Base-by-base conservation (phyloP, 2,329 filamentous ascomycete genomes). In the Sporothrix pallida region DNA sequence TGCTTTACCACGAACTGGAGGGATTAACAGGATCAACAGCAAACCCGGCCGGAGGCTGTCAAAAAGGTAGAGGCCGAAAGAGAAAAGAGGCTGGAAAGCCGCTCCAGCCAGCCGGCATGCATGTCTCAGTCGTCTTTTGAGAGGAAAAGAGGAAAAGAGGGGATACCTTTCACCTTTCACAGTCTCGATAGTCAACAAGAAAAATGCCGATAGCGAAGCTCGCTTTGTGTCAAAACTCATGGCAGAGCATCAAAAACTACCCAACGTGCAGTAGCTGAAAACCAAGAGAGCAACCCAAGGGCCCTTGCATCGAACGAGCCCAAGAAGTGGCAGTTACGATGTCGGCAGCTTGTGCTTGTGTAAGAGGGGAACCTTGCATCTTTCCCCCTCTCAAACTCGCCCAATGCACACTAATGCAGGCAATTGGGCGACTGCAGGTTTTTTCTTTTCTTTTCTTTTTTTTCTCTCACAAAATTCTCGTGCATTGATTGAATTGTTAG, bases 391-490 rank as follows among this genome's bases (percentile, higher is more conserved):
- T 37, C 56, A 37, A 54, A 54, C 52, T 20, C 52, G 52, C 1
- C 37, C 60, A 63, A 46, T 63, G 37, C 60, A 44, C 60, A 46
- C 37, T 63, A 63, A 46, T 63, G 37, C 60, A 63, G 15, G 60
- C 37, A n/a, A 15, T 4, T 54, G n/a, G 17, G 52, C n/a, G 31
- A 37, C 31, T 37, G 31, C 31, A 37, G 31, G 31, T 7, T 37
- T 37, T 20, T 23, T 17, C 20, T 54, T 54, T 7, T 54, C 17
- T 20, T 54, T 54, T 20, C 50, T 54, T 63, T 44, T 63, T 44
- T 23, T 44, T 63, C 6, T 62, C 31, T 12, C 20, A 26, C 13
- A 37, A 63, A 58, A 31, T 12, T n/a, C 20, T 15, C 20, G 20
- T 58, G 54, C 20, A 58, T 58, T 12, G 8, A 31, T 31, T 31